phyloP scores from a whole-genome alignment of 139 green algal species.

The Tetratostichococcus sp. region DNA sequence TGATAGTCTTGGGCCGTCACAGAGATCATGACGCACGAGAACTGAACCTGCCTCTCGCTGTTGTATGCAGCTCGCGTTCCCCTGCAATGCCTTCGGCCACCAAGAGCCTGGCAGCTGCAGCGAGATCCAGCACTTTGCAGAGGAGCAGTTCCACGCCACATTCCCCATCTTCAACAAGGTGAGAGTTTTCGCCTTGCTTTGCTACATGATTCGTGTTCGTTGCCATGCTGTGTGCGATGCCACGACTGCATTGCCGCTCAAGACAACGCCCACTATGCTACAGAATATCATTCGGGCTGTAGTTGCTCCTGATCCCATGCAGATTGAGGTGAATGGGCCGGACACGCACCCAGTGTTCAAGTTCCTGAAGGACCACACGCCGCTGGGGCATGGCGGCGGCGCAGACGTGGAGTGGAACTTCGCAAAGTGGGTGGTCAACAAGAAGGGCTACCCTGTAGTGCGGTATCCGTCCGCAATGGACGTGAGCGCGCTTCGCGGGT shows the following conservation, averaged over 20 bases:
- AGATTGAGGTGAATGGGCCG: conserved; percentile 64
- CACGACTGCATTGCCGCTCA: too few relatives aligned
- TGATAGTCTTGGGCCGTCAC: too few relatives aligned
- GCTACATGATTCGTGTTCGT: not conserved
- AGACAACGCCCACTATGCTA: too few relatives aligned
- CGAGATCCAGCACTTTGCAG: conserved; percentile 53
- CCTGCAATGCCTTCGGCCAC: conserved; percentile 67
- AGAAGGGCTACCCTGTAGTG: conserved; percentile 34
- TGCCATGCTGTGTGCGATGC: not conserved
- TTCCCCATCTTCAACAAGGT: conserved; percentile 45
- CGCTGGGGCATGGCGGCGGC: conserved; percentile 35
- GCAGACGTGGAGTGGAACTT: conserved; percentile 74
- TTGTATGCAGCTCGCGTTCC: conserved; percentile 46
- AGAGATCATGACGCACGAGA: too few relatives aligned
- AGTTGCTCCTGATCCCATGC: not conserved
- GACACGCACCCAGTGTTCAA: conserved; percentile 50
- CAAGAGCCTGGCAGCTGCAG: conserved; percentile 58
- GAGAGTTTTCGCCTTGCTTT: not conserved
- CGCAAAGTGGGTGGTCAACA: conserved; percentile 54
- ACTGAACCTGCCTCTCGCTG: too few relatives aligned
- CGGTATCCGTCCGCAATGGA: not conserved
- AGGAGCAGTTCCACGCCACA: conserved; percentile 36
- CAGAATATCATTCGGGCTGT: too few relatives aligned
- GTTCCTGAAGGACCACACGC: conserved; percentile 58
- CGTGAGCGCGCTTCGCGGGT: not conserved